Percentiles rank a stretch among this genome's conserved stretches.
phyloP scores from a whole-genome alignment of 345 rosid genomes.

The Lenwebbia sp. region DNA sequence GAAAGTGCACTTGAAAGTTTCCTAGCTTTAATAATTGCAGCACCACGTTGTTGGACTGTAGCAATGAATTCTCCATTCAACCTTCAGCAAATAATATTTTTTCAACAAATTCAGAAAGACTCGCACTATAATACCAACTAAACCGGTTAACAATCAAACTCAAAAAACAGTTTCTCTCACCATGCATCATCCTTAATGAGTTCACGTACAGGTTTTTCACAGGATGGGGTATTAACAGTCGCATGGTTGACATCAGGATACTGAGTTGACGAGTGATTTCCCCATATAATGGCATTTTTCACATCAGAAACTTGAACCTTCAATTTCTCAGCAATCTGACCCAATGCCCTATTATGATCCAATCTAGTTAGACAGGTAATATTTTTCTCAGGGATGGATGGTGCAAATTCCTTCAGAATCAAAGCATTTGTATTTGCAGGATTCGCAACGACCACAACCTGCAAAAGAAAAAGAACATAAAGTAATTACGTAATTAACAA shows the following conservation, averaged over 20 bases:
- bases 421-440: conserved; percentile 98
- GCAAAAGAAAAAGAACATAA: conserved; percentile 3
- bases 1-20: conserved; percentile 95
- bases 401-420: conserved; percentile 95
- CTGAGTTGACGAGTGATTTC: conserved; percentile 94
- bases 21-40: conserved; percentile 97
- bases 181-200: conserved; percentile 81
- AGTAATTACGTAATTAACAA: neutral
- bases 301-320: conserved; percentile 84
- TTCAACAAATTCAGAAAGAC: neutral
- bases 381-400: conserved; percentile 89
- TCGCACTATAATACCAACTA: neutral
- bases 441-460: conserved; percentile 98
- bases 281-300: conserved; percentile 95
- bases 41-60: conserved; percentile 97
- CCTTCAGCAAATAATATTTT: conserved; percentile 22
- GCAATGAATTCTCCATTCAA: conserved; percentile 75
- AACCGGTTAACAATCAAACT: neutral
- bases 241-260: conserved; percentile 99
- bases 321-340: conserved; percentile 88
- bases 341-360: conserved; percentile 98
- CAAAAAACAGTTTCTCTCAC: conserved; percentile 20
- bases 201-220: conserved; percentile 69
- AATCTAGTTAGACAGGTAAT: conserved; percentile 92
- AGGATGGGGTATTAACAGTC: conserved; percentile 58